These are phyloP conservation scores for Blumeriella jaapii DNA, from an alignment of 2,329 filamentous ascomycete species.

Conservation along the genomic window DNA sequence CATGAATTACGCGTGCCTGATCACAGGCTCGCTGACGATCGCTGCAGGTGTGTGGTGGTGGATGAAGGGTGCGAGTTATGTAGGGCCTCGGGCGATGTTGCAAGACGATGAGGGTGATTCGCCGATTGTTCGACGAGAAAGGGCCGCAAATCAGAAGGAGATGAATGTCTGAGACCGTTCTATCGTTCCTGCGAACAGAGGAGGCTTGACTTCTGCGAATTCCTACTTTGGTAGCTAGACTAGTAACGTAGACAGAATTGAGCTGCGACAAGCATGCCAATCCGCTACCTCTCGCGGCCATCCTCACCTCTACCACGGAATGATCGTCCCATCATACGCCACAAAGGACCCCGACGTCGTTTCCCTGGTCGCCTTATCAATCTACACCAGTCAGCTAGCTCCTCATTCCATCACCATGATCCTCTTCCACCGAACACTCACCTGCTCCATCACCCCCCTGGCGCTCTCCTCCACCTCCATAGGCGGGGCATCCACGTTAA, in stretches of 20 bases:
- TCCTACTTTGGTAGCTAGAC: no score
- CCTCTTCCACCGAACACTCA: no score
- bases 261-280: no score
- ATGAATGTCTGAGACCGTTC: background rate
- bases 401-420: no score
- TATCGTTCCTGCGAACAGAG: no score
- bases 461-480: slow-evolving; percentile 29
- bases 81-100: slow-evolving; percentile 17
- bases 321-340: slow-evolving; percentile 14
- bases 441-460: slow-evolving; percentile 25
- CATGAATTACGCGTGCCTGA: slow-evolving; percentile 43
- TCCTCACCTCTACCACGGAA: slow-evolving; percentile 22
- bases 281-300: no score
- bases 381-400: no score
- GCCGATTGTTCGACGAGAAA: background rate
- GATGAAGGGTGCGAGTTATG: slow-evolving; percentile 19
- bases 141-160: background rate
- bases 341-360: slow-evolving; percentile 21
- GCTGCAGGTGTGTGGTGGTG: slow-evolving; percentile 34
- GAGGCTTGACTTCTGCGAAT: no score
- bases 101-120: slow-evolving; percentile 3
- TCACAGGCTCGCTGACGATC: slow-evolving; percentile 33
- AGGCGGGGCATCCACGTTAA: slow-evolving; percentile 27
- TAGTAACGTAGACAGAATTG: background rate
- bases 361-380: slow-evolving; percentile 30